Base-by-base conservation (phyloP, 2,329 filamentous ascomycete species). In the Diaporthe sp. region DNA sequence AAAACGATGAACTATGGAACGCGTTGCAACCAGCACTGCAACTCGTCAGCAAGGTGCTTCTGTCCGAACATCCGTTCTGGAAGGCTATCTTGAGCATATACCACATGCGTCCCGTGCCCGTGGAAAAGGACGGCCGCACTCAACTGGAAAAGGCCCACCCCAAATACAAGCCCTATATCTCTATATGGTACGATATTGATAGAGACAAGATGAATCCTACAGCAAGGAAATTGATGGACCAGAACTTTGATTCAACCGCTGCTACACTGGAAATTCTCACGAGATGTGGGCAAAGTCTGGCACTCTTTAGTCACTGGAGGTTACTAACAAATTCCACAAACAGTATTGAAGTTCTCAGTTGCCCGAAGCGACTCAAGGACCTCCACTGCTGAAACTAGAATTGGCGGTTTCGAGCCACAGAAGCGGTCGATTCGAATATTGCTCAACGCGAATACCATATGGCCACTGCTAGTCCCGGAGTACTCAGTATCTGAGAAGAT, bases 1-100 rank as follows among this genome's bases (percentile, higher is more conserved):
- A 15, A 8, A 61, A 61, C n/a, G 58, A 61, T 28, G 58, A 61
- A 25, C n/a, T 61, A 44, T 61, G 58, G 58, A 39, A 25, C n/a
- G 58, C 58, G 2, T 42, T 61, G 3, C 58, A 61, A 22, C 37
- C 58, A 9, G 22, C 58, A 12, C 37, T 61, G 25, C 58, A 61
- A 39, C 13, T 42, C 2, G 37, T n/a, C 15, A 61, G 12, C 37
- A 61, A 25, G 37, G 37, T 61, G 6, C 22, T 42, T 42, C 37
- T 8, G 37, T 28, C n/a, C 31, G 58, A 37, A 6, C 58, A 61
- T 44, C 58, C 58, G 22, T 61, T 15, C 13, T 61, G 58, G 58
- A 42, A 17, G 4, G 37, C 58, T 3, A 17, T 61, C 8, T 6
- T 42, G n/a, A 61, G 58, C 31, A 9, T 61, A 7, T 61, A 61